Evolutionary conservation across 2,329 filamentous ascomycete genomes (phyloP), one percentile per base, ranked within the genome.

Genomic region (Ceratocystis lukuohia): DNA sequence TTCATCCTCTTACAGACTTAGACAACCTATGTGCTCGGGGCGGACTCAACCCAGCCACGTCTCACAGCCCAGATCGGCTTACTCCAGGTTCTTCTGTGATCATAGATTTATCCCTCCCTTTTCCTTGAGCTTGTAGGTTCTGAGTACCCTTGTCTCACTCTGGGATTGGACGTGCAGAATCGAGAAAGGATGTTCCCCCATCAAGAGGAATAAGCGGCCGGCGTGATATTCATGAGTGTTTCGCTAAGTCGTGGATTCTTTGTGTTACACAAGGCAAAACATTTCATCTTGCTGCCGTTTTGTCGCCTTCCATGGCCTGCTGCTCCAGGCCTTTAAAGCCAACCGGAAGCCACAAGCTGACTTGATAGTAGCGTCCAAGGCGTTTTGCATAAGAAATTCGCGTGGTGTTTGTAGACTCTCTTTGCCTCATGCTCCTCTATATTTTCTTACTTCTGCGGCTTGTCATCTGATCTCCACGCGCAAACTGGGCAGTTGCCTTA

Each of bases 141-240:
- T 33, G 1, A 17, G 10, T 33, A 33, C 5, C 12, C 33, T 25
- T 59, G 53, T 59, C 53, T 59, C 28, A 59, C n/a, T 17, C 17
- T 59, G 28, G 12, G 53, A 33, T n/a, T 59, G 17, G 12, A 59
- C 53, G 53, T 59, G 53, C 53, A 59, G 53, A 33, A 59, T 59
- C 53, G 53, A 33, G 15, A 33, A 17, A 37, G 5, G 15, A n/a
- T 59, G 15, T 8, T 30, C 28, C 7, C n/a, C 33, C 8, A 37
- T 37, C 10, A 37, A 37, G 25, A 25, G 53, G 17, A 59, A 37
- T 20, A 12, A 53, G 48, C 20, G n/a, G 25, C 25, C 17, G 3
- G 53, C 28, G 5, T 59, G 53, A n/a, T 33, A 20, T n/a, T 17
- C 3, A 2, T n/a, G 33, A 12, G 28, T 20, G 7, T 17, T 59